Base-by-base conservation (phyloP, 345 rosid species). In the Citropsis articulata region DNA sequence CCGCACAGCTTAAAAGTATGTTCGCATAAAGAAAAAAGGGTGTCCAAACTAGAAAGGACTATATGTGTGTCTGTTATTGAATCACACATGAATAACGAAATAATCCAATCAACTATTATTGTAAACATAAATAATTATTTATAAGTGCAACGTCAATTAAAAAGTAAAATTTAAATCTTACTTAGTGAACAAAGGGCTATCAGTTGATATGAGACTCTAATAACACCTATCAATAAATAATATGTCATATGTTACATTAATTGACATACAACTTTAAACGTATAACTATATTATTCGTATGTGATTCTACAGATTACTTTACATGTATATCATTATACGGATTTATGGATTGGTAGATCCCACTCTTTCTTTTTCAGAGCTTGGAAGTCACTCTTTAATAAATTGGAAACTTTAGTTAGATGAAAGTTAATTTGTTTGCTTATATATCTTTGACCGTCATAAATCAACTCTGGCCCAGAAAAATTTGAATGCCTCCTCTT, bases 331-430 rank as follows among this genome's bases (percentile, higher is more conserved):
- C 57, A 77, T 81, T 50, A 81, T 48, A 72, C 35, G 27, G 76
- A 62, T 72, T 67, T 50, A 75, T 71, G 78, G 69, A 72, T 84
- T 55, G 75, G 66, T 84, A 80, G 78, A 73, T 76, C 75, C 79
- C 84, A 75, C 79, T 38, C 24, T 65, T 42, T 76, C 69, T 48
- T 76, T 84, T 79, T 80, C 79, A 72, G 83, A 83, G 77, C 90
- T 83, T 88, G 82, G 45, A 87, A 85, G 72, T 82, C 81, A 90
- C 92, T 88, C 90, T 77, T 85, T 64, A 82, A 84, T 81, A 61
- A 79, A 81, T 63, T 69, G 73, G 60, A 68, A 63, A 59, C 76
- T 81, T 62, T 71, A 45, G 73, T 78, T 22, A 80, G 56, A 76
- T 55, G 40, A 71, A 71, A 42, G 33, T 33, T n/a, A 12, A 27